A percentile compares a stretch with the other conserved stretches of the same genome.
phyloP scores from a whole-genome alignment of 75 land plant species.

The Chamaecyparis obtusa region DNA sequence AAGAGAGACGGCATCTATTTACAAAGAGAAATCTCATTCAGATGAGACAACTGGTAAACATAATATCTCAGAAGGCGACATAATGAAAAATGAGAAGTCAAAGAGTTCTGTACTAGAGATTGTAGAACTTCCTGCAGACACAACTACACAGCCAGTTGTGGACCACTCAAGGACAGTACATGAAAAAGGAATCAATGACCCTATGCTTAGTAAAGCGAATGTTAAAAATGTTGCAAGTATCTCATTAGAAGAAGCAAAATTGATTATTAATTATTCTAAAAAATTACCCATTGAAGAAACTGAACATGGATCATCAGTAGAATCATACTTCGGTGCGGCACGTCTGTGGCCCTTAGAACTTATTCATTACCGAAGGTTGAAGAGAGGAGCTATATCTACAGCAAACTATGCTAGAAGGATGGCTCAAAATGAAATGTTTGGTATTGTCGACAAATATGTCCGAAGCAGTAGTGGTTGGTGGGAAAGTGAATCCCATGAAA shows the following conservation, averaged over 20 bases:
- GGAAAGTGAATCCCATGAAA: conserved; percentile 19
- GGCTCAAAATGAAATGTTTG: conserved; percentile 53
- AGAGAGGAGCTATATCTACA: conserved; percentile 51
- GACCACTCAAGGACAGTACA: neutral
- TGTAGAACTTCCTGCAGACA: neutral
- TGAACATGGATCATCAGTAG: conserved; percentile 15
- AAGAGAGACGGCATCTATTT: neutral
- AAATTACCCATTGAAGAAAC: conserved; percentile 13
- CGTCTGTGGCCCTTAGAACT: conserved; percentile 47
- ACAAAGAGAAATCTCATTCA: neutral
- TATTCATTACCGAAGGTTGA: conserved; percentile 45
- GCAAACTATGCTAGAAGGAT: conserved; percentile 17
- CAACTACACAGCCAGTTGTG: neutral
- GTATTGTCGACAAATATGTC: conserved; percentile 48
- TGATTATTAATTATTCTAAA: neutral
- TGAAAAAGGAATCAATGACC: neutral
- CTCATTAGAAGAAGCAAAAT: conserved; percentile 4
- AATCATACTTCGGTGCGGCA: conserved; percentile 33
- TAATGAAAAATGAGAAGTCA: neutral
- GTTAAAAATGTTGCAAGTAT: neutral
- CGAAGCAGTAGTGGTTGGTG: conserved; percentile 70
- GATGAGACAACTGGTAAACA: neutral
- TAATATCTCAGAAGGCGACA: neutral
- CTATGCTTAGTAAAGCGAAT: neutral
- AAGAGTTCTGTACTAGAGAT: conserved; percentile 11